Conservation (phyloP, 2,329 filamentous ascomycete genomes). For the Dactylellina drechsleri region DNA sequence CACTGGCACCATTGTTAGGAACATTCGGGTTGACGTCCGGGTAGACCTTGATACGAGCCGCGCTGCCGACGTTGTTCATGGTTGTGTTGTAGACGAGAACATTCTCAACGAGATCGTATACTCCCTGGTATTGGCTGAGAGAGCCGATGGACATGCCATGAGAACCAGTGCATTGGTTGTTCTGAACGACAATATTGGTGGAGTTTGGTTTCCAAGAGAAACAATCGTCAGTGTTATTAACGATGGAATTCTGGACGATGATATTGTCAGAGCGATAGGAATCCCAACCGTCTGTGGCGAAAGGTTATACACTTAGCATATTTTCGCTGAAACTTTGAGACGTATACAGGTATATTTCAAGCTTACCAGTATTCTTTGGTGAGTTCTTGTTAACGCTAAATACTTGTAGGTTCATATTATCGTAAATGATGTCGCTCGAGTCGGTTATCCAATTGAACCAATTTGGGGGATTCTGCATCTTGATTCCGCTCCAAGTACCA, state of each 20-base stretch:
- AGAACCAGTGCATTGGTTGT: slow-evolving; percentile 73
- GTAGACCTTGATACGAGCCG: slow-evolving; percentile 79
- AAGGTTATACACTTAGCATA: not conserved
- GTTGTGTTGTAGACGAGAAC: slow-evolving; percentile 72
- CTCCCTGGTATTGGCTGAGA: slow-evolving; percentile 72
- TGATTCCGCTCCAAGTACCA: slow-evolving; percentile 69
- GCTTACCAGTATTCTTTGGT: slow-evolving; percentile 69
- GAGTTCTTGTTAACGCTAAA: slow-evolving; percentile 66
- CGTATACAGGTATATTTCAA: not conserved
- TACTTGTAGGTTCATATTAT: slow-evolving; percentile 71
- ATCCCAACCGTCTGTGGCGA: slow-evolving; percentile 68
- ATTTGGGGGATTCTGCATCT: slow-evolving; percentile 61
- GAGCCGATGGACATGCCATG: slow-evolving; percentile 79
- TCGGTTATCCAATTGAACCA: slow-evolving; percentile 76
- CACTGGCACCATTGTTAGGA: slow-evolving; percentile 71
- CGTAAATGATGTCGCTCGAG: slow-evolving; percentile 72
- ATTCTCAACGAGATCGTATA: slow-evolving; percentile 76
- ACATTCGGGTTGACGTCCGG: slow-evolving; percentile 69
- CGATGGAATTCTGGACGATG: slow-evolving; percentile 73
- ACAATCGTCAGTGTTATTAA: slow-evolving; percentile 75
- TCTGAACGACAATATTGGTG: slow-evolving; percentile 75
- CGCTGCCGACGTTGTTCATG: slow-evolving; percentile 69
- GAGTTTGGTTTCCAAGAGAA: slow-evolving; percentile 80
- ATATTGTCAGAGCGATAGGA: slow-evolving; percentile 72
- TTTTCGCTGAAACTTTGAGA: not conserved